phyloP scores from a whole-genome alignment of 805 yeast genomes.

The Schwanniomyces yamadae region DNA sequence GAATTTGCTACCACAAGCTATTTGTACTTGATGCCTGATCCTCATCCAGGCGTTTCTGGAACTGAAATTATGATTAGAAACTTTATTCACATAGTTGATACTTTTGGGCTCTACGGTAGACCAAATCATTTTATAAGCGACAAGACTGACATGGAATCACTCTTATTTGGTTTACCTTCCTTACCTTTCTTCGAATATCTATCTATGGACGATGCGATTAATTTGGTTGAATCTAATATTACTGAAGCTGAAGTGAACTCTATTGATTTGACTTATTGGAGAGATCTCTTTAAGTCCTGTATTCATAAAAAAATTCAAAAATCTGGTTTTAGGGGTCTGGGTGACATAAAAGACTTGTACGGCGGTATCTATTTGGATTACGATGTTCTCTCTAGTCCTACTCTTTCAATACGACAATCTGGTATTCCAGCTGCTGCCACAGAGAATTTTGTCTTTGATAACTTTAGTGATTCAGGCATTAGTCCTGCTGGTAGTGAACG shows the following conservation, averaged over 20 bases:
- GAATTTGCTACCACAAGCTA: constrained; percentile 34
- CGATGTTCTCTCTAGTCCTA: constrained; percentile 9
- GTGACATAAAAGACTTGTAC: constrained; percentile 34
- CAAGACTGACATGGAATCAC: constrained; percentile 60
- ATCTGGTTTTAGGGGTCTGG: constrained; percentile 32
- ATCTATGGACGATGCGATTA: constrained; percentile 25
- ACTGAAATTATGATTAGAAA: constrained; percentile 72
- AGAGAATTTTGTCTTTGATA: constrained; percentile 19
- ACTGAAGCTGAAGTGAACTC: constrained; percentile 16
- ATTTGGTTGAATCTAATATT: constrained; percentile 17
- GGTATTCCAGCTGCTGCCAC: too few species aligned
- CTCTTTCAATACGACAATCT: constrained; percentile 5
- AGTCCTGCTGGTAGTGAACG: too few species aligned
- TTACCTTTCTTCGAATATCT: constrained; percentile 67
- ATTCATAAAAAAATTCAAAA: constrained; percentile 12
- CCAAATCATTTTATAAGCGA: constrained; percentile 74
- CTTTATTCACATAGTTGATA: constrained; percentile 66
- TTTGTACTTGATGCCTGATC: constrained; percentile 69
- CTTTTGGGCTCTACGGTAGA: constrained; percentile 71
- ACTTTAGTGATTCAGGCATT: constrained; percentile 6
- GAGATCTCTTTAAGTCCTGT: constrained; percentile 19
- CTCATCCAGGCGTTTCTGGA: constrained; percentile 70
- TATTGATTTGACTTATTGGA: constrained; percentile 33
- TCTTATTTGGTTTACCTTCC: constrained; percentile 73
- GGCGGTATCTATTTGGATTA: constrained; percentile 13